Evolutionary conservation across 495 filamentous ascomycete species (phyloP), one percentile per base, ranked within the genome.

Genomic region (Terfezia boudieri): DNA sequence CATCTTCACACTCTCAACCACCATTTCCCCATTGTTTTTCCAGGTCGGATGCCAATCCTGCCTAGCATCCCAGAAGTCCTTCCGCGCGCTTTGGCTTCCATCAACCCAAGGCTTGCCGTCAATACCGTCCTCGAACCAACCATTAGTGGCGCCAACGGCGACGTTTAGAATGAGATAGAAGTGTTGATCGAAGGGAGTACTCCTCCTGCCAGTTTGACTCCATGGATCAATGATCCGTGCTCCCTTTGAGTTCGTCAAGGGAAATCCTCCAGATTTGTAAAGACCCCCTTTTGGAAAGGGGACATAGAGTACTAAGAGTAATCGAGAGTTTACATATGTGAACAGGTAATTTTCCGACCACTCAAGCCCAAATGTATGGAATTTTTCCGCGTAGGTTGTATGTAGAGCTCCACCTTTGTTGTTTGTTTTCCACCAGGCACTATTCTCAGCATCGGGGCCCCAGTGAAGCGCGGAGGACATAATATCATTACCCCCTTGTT

Each of bases 341-440:
- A 86, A 89, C 48, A 92, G 70, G 67, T 92, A 90, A 63, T 88
- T 87, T 53, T 87, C 77, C 55, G 77, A 82, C 85, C 85, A 92
- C 66, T 92, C 85, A 10, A 92, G 59, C 12, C 85, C 85, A 58
- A 77, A 92, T 0, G 75, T 84, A 66, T 92, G 80, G 69, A 70
- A 82, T 50, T 66, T 72, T 4, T 67, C 61, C n/a, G 76, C 64
- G 65, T 80, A 88, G 1, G 83, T 85, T 1, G 79, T 85, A 67
- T 86, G 84, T 38, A 84, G 72, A n/a, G 83, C 78, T 37, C 72
- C 68, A 23, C 77, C 77, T 71, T 88, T 84, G 58, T 78, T 76
- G 61, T 83, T 85, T 53, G 82, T 85, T 51, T 75, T 74, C 81
- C 80, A 87, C 75, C 78, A 87, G 8, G 70, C 82, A 64, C 86